These are phyloP conservation scores for Cymbidium sinense DNA, from an alignment of 106 monocot species.

Conservation along the genomic window DNA sequence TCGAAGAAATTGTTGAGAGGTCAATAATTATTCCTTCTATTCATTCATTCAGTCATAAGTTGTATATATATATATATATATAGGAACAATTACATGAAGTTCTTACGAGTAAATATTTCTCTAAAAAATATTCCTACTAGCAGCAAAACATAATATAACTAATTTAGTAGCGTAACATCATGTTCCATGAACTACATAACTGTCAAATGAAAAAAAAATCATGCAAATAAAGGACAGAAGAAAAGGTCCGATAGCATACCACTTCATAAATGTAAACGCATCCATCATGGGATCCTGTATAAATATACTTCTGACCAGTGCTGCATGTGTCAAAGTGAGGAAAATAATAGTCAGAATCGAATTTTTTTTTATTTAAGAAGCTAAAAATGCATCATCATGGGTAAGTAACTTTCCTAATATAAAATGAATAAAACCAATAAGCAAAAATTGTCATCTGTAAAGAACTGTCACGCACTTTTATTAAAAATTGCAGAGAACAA, in stretches of 20 bases:
- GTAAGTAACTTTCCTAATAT: neutral
- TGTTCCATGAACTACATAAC: neutral
- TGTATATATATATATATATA: too few relatives aligned
- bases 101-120: too few relatives aligned
- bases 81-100: too few relatives aligned
- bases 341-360: constrained; percentile 1
- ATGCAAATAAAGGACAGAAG: neutral
- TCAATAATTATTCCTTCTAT: too few relatives aligned
- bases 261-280: constrained; percentile 49
- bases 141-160: neutral
- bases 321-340: constrained; percentile 13
- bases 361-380: neutral
- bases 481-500: neutral
- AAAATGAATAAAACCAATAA: neutral
- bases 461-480: neutral
- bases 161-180: neutral
- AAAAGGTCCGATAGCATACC: constrained; percentile 14
- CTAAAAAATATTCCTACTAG: too few relatives aligned
- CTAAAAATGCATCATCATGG: neutral
- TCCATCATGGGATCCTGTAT: constrained; percentile 47
- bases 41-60: too few relatives aligned
- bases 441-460: neutral
- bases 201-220: neutral
- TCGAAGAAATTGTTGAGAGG: too few relatives aligned
- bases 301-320: constrained; percentile 59